Conservation (phyloP, 2,329 filamentous ascomycete species). For the Cladosporium colombiae region DNA sequence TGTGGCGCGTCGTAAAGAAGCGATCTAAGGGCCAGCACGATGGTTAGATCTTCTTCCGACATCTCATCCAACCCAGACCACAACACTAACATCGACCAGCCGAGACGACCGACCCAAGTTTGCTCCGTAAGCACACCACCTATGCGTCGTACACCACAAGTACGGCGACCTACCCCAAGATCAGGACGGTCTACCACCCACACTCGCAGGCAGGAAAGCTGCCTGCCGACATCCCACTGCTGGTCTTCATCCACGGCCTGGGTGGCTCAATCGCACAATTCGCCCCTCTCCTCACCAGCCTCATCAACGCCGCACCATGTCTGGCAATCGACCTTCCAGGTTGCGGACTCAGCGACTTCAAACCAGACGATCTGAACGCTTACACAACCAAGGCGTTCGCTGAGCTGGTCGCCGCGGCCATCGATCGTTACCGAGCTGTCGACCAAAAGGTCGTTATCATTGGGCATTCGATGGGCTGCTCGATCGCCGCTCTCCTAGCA, state of each 20-base stretch:
- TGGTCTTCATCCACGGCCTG: constrained; percentile 90
- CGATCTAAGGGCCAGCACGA: neutral
- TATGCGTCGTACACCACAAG: constrained; percentile 72
- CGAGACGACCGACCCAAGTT: constrained; percentile 67
- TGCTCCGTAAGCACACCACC: constrained; percentile 75
- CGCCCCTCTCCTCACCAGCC: constrained; percentile 73
- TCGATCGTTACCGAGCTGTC: constrained; percentile 70
- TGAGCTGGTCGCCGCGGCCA: constrained; percentile 72
- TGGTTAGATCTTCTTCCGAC: neutral
- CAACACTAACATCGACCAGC: constrained; percentile 5
- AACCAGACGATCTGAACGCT: constrained; percentile 69
- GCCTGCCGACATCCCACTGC: constrained; percentile 71
- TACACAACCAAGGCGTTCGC: constrained; percentile 76
- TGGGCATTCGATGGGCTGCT: constrained; percentile 88
- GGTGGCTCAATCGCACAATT: constrained; percentile 94
- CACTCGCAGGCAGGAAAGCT: constrained; percentile 84
- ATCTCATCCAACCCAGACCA: neutral
- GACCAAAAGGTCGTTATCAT: constrained; percentile 77
- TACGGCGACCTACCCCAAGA: constrained; percentile 67
- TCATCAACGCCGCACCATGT: constrained; percentile 81
- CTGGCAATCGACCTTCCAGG: constrained; percentile 88
- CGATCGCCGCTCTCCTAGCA: constrained; percentile 71
- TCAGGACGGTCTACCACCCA: constrained; percentile 80
- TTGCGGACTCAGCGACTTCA: constrained; percentile 78
- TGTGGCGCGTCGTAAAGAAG: constrained; percentile 8